Base-by-base conservation (phyloP, 2,329 filamentous ascomycete genomes). In the Diaporthe citri region DNA sequence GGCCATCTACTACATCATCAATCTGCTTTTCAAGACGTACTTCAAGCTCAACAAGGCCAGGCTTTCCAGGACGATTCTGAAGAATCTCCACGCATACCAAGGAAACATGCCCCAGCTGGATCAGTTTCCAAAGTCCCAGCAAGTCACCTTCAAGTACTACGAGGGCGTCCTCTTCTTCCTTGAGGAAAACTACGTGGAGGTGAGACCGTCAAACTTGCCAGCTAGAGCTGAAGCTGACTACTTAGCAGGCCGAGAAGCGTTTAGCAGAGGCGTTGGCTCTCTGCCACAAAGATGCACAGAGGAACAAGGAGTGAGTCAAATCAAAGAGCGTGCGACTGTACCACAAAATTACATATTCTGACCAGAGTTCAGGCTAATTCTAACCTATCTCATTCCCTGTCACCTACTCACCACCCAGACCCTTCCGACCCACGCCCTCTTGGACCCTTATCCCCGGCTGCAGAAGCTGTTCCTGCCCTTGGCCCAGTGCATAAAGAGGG, bases 141-240 rank as follows among this genome's bases (percentile, higher is more conserved):
- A 95, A 77, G 96, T 98, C 55, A 98, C 96, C 0, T 99, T 98
- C 86, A 96, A 95, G 81, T 99, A 98, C 85, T 98, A 98, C 82
- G 91, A 96, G 78, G 97, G 97, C 15, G 94, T 99, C 7, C 90
- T 99, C n/a, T 90, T 92, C 74, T 99, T 99, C 82, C 85, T 99
- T 7, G 96, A 98, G 77, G 97, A 99, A 82, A 95, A 98, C 81
- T 99, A 99, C 80, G 87, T 89, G 2, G 90, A 94, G 86, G 94
- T 95, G 81, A 57, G 84, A 76, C 13, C 48, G 34, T 69, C 64
- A 20, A n/a, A 31, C 51, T n/a, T 28, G 25, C 73, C 59, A 1
- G 28, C 28, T 28, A 36, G 51, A 62, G 55, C 43, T 43, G 41
- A 3, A 51, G 22, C 43, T 73, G 52, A 60, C 51, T 22, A 10